phyloP scores from a whole-genome alignment of 2,329 filamentous ascomycete genomes.

The Annulohypoxylon truncatum region DNA sequence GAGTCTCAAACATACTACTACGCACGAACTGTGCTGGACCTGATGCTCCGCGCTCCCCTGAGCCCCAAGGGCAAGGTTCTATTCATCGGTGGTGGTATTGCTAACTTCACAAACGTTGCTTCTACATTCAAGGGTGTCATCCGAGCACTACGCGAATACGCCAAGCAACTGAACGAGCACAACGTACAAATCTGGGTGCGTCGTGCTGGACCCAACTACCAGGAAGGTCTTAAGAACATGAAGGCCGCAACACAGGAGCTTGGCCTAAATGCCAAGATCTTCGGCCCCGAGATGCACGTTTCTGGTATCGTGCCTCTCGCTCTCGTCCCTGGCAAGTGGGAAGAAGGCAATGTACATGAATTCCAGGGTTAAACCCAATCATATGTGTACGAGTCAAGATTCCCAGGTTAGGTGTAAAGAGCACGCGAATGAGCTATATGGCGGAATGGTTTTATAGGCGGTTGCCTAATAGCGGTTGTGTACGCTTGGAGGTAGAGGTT shows the following conservation, averaged over 20 bases:
- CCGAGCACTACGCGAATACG: conserved; percentile 90
- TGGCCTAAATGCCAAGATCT: conserved; percentile 76
- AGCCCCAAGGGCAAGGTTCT: conserved; percentile 95
- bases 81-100: conserved; percentile 99
- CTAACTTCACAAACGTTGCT: conserved; percentile 99
- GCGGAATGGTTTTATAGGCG: conserved; percentile 29
- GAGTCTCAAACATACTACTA: conserved; percentile 99
- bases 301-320: conserved; percentile 96
- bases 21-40: conserved; percentile 93
- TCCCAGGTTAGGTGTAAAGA: conserved; percentile 19
- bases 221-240: conserved; percentile 99
- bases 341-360: conserved; percentile 70
- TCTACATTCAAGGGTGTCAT: conserved; percentile 99
- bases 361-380: conserved; percentile 63
- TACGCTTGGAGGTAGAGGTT: conserved; percentile 45
- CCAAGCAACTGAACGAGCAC: conserved; percentile 89
- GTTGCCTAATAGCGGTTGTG: conserved; percentile 30
- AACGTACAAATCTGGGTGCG: conserved; percentile 98
- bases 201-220: conserved; percentile 95
- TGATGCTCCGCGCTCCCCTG: conserved; percentile 92
- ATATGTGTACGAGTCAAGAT: conserved; percentile 22
- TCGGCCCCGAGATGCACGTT: conserved; percentile 90
- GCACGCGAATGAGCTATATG: conserved; percentile 33
- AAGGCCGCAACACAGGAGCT: conserved; percentile 95
- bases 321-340: conserved; percentile 74